Evolutionary conservation across 2,329 filamentous ascomycete species (phyloP).

Genomic region (Calonectria naviculata): DNA sequence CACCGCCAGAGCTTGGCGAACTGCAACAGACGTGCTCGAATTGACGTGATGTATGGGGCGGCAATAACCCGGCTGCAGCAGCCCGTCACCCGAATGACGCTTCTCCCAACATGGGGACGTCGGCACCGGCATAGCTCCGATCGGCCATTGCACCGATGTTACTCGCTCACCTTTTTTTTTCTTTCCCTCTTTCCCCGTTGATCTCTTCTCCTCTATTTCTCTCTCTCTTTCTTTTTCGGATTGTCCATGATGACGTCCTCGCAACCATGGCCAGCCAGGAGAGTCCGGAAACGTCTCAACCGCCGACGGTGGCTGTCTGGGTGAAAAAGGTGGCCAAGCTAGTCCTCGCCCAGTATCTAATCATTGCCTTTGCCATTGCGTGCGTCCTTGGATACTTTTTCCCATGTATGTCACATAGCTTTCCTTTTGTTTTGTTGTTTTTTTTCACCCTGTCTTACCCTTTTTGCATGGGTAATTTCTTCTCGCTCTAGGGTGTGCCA

Average conservation of each 20-base stretch:
- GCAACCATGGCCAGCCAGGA: slow-evolving; percentile 30
- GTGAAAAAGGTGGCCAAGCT: slow-evolving; percentile 42
- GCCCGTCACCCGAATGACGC: slow-evolving; percentile 10
- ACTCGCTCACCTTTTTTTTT: neutral
- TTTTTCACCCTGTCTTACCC: neutral
- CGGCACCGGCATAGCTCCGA: slow-evolving; percentile 3
- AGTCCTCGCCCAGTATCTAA: slow-evolving; percentile 70
- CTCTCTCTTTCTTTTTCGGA: neutral
- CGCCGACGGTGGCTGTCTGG: slow-evolving; percentile 17
- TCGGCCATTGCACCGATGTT: neutral
- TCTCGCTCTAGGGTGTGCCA: neutral
- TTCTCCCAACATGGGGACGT: neutral
- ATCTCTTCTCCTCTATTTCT: neutral
- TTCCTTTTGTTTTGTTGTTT: neutral
- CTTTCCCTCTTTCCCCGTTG: neutral
- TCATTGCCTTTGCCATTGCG: slow-evolving; percentile 69
- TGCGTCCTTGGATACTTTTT: slow-evolving; percentile 59
- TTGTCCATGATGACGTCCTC: neutral
- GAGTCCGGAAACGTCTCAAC: slow-evolving; percentile 10
- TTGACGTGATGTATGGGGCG: slow-evolving; percentile 24
- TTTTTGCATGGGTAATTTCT: neutral
- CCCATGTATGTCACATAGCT: slow-evolving; percentile 49
- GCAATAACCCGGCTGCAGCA: slow-evolving; percentile 35
- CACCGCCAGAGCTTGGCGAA: neutral
- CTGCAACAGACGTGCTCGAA: neutral